Evolutionary conservation across 805 yeast genomes (phyloP).

Genomic region (Myxozyma kluyveri): DNA sequence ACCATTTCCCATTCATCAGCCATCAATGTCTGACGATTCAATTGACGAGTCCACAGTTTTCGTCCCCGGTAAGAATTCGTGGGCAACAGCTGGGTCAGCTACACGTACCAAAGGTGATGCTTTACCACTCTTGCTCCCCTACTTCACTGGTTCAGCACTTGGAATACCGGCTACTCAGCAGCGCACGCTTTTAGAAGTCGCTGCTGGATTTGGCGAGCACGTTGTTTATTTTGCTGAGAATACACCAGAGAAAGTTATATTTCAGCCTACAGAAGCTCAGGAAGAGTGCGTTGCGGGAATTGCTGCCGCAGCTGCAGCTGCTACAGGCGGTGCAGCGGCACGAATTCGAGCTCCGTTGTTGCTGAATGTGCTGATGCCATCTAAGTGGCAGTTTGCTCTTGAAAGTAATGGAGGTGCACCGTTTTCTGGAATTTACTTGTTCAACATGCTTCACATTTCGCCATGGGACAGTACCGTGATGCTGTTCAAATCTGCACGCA

Average conservation of each 20-base stretch:
- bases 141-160: slow-evolving; percentile 4
- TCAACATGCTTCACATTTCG: slow-evolving; percentile 27
- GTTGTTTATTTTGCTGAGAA: slow-evolving; percentile 20
- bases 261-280: slow-evolving; percentile 29
- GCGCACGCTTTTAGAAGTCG: slow-evolving; percentile 19
- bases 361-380: slow-evolving; percentile 15
- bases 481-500: slow-evolving; percentile 2
- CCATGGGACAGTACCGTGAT: slow-evolving; percentile 21
- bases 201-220: slow-evolving; percentile 28
- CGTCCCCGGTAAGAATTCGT: slow-evolving; percentile 24
- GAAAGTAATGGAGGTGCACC: slow-evolving; percentile 9
- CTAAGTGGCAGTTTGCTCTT: slow-evolving; percentile 14
- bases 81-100: slow-evolving; percentile 28
- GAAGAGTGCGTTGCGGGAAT: slow-evolving; percentile 23
- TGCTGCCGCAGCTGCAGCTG: slow-evolving; percentile 6
- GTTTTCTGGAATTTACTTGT: slow-evolving; percentile 17
- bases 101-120: slow-evolving; percentile 26
- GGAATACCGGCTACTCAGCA: neutral
- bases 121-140: slow-evolving; percentile 12
- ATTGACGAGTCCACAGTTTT: neutral
- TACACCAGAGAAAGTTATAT: slow-evolving; percentile 10
- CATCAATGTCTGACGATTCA: neutral
- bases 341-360: slow-evolving; percentile 4
- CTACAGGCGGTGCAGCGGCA: neutral
- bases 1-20: no score